These are phyloP conservation scores for Symbiotaphrina buchneri DNA, from an alignment of 495 filamentous ascomycete species.

Conservation along the genomic window DNA sequence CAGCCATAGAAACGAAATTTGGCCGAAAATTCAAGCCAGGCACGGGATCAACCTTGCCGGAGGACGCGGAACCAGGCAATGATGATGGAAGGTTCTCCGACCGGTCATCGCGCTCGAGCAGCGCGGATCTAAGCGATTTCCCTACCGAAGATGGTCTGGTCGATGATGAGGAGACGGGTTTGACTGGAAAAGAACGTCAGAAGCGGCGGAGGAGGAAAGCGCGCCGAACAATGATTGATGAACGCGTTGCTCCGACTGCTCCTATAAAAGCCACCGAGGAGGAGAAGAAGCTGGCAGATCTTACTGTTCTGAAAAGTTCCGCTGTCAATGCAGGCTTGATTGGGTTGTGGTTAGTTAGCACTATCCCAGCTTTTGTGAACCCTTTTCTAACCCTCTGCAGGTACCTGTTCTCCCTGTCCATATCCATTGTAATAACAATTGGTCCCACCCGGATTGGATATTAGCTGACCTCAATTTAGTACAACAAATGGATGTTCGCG, in stretches of 20 bases:
- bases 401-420: conserved; percentile 69
- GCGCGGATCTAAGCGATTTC: conserved; percentile 32
- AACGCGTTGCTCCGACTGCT: conserved; percentile 40
- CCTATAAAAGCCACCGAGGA: conserved; percentile 27
- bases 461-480: conserved; percentile 23
- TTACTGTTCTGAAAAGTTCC: conserved; percentile 40
- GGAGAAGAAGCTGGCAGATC: conserved; percentile 46
- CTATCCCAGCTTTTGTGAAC: conserved; percentile 1
- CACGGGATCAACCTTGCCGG: too few species aligned
- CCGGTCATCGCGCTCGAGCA: conserved; percentile 18
- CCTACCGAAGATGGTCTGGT: conserved; percentile 48
- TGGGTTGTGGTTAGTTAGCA: conserved; percentile 41
- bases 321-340: conserved; percentile 58
- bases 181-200: conserved; percentile 48
- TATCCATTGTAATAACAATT: conserved; percentile 60
- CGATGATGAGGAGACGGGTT: conserved; percentile 75
- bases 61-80: too few species aligned
- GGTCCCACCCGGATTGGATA: conserved; percentile 3
- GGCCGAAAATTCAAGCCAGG: too few species aligned
- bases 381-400: conserved; percentile 14
- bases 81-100: too few species aligned
- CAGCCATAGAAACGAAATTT: too few species aligned
- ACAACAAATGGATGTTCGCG: conserved; percentile 99
- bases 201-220: conserved; percentile 39
- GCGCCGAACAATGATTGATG: conserved; percentile 48